phyloP scores from a whole-genome alignment of 2,329 filamentous ascomycete species.

The Fusarium chlamydosporum region DNA sequence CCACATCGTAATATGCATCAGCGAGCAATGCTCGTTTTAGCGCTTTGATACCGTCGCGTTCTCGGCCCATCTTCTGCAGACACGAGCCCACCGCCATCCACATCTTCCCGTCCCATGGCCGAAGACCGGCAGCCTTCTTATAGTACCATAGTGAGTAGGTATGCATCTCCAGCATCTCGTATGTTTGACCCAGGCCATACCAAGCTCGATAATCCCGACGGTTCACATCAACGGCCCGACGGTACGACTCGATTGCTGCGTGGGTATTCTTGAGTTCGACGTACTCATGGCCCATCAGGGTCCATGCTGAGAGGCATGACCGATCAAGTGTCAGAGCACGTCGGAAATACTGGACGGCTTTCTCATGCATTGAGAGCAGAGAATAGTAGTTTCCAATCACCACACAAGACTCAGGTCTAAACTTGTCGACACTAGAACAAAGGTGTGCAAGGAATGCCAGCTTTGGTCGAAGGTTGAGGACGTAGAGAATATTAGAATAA shows the following conservation, averaged over 20 bases:
- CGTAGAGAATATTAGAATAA: conserved; percentile 97
- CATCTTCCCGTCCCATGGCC: conserved; percentile 98
- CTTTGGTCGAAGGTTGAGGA: conserved; percentile 88
- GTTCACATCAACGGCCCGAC: conserved; percentile 95
- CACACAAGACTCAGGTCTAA: conserved; percentile 95
- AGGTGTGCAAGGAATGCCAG: conserved; percentile 93
- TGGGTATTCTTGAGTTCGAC: conserved; percentile 99
- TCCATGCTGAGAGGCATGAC: conserved; percentile 94
- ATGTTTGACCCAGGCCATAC: conserved; percentile 97
- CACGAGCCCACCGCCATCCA: conserved; percentile 97
- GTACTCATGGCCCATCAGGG: conserved; percentile 98
- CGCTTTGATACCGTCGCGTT: conserved; percentile 93
- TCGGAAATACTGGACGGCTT: conserved; percentile 97
- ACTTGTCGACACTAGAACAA: conserved; percentile 92
- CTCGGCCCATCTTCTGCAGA: conserved; percentile 87
- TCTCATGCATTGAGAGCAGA: conserved; percentile 93
- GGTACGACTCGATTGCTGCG: conserved; percentile 96
- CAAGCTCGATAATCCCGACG: conserved; percentile 96
- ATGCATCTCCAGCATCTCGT: conserved; percentile 98
- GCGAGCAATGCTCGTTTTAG: conserved; percentile 92
- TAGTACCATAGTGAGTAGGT: conserved; percentile 98
- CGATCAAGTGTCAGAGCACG: conserved; percentile 91
- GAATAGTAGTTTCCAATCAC: conserved; percentile 99
- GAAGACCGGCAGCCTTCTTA: conserved; percentile 90
- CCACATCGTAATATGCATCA: conserved; percentile 84